Evolutionary conservation across 225 moss, liverwort and hornwort species (phyloP).

Genomic region (Marchantia polymorpha): DNA sequence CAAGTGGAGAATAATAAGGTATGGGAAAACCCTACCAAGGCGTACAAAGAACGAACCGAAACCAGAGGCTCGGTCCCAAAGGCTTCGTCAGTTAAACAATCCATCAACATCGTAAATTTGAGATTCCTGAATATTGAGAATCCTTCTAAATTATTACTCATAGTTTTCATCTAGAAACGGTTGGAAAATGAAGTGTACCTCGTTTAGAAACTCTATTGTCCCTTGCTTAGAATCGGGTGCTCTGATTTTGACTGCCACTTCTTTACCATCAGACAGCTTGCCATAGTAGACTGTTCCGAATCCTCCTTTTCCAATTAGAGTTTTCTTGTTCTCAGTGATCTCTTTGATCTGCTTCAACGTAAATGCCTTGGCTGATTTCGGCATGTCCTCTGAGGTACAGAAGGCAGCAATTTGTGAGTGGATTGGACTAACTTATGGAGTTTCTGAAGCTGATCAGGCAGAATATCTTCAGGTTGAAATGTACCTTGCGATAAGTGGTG

Average conservation of each 20-base stretch:
- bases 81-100: too few relatives aligned
- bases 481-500: neutral
- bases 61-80: too few relatives aligned
- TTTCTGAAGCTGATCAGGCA: neutral
- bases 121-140: too few relatives aligned
- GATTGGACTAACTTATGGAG: too few relatives aligned
- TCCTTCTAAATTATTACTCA: neutral
- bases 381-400: slow-evolving; percentile 13
- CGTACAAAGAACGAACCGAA: too few relatives aligned
- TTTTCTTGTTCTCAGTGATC: slow-evolving; percentile 14
- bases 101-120: too few relatives aligned
- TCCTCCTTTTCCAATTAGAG: slow-evolving; percentile 13
- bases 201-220: slow-evolving; percentile 13
- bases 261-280: slow-evolving; percentile 12
- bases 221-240: slow-evolving; percentile 15
- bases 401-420: neutral
- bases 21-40: too few relatives aligned
- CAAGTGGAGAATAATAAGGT: too few relatives aligned
- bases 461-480: too few relatives aligned
- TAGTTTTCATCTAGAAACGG: too few relatives aligned
- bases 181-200: slow-evolving; percentile 1
- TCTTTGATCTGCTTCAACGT: slow-evolving; percentile 3
- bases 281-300: slow-evolving; percentile 18
- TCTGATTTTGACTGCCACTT: slow-evolving; percentile 24
- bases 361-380: neutral